Percentiles rank a stretch among this genome's conserved stretches.
Conservation (phyloP, 108 stramenopile genomes). For the Cyclotella distinguenda region DNA sequence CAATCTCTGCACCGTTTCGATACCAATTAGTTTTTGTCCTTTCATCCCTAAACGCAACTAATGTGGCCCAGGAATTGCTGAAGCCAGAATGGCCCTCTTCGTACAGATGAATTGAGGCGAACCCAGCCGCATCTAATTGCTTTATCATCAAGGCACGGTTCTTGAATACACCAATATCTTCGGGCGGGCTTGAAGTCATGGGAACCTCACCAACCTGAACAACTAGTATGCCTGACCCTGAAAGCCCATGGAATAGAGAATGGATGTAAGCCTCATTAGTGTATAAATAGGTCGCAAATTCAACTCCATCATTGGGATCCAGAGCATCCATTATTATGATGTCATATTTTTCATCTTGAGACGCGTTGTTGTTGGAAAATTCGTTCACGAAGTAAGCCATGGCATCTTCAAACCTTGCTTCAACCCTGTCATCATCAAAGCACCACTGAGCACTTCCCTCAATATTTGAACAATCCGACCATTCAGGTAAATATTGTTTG, state of each 20-base stretch:
- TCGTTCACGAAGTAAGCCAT: slow-evolving; percentile 60
- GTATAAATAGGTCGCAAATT: slow-evolving; percentile 50
- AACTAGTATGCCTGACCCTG: slow-evolving; percentile 58
- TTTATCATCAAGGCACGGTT: slow-evolving; percentile 52
- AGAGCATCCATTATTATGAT: slow-evolving; percentile 57
- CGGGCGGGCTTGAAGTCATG: slow-evolving; percentile 26
- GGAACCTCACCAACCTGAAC: slow-evolving; percentile 67
- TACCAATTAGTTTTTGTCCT: slow-evolving; percentile 56
- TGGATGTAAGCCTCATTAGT: slow-evolving; percentile 42
- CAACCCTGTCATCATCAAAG: slow-evolving; percentile 68
- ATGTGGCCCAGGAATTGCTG: slow-evolving; percentile 50
- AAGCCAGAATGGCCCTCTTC: slow-evolving; percentile 63
- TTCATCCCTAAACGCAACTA: slow-evolving; percentile 58
- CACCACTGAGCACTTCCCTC: slow-evolving; percentile 46
- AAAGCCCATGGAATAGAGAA: slow-evolving; percentile 53
- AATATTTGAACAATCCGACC: slow-evolving; percentile 67
- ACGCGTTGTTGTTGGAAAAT: slow-evolving; percentile 15
- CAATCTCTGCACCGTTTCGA: slow-evolving; percentile 50
- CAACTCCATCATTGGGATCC: slow-evolving; percentile 49
- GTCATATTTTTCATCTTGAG: slow-evolving; percentile 40
- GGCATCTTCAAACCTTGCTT: slow-evolving; percentile 51
- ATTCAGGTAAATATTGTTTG: slow-evolving; percentile 62
- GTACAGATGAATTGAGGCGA: slow-evolving; percentile 50
- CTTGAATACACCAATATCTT: slow-evolving; percentile 44
- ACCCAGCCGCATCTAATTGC: slow-evolving; percentile 49